phyloP scores from a whole-genome alignment of 805 yeast genomes.

The Cyberlindnera japonica region DNA sequence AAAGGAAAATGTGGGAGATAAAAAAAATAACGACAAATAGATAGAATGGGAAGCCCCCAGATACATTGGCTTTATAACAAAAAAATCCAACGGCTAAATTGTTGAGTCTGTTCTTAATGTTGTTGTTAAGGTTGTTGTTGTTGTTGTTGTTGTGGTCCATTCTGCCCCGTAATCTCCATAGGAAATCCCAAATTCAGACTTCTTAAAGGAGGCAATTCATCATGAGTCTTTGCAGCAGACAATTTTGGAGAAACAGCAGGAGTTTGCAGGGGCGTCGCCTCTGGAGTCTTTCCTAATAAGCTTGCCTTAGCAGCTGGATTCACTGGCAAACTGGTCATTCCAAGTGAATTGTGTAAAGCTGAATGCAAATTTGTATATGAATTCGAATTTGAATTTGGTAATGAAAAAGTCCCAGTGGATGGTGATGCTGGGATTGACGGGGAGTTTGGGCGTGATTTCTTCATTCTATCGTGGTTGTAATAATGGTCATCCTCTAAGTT shows the following conservation, averaged over 20 bases:
- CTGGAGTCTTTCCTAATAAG: constrained; percentile 28
- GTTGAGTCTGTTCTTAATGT: too few relatives aligned
- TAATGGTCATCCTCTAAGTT: constrained; percentile 42
- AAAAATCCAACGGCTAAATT: too few relatives aligned
- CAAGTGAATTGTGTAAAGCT: constrained; percentile 21
- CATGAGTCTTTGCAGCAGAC: constrained; percentile 17
- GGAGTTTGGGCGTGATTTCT: constrained; percentile 38
- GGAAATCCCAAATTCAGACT: constrained; percentile 28
- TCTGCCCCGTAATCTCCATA: constrained; percentile 11
- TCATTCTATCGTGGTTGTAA: constrained; percentile 28
- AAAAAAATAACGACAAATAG: too few relatives aligned
- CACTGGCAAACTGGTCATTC: constrained; percentile 17
- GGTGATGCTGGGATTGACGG: constrained; percentile 28
- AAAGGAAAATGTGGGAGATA: too few relatives aligned
- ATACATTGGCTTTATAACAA: too few relatives aligned
- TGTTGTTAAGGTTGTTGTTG: constrained; percentile 3
- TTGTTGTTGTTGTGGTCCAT: constrained; percentile 4
- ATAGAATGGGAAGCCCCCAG: too few relatives aligned
- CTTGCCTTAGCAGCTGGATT: constrained; percentile 14
- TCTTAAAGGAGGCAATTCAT: constrained; percentile 28
- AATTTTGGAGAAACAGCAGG: constrained; percentile 26
- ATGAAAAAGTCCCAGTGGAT: constrained; percentile 13
- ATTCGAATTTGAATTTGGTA: constrained; percentile 20
- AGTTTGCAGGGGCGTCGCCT: constrained; percentile 28
- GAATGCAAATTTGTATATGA: constrained; percentile 25